These are phyloP conservation scores for Pestalotiopsis sp. DNA, from an alignment of 2,329 filamentous ascomycete genomes.

Conservation along the genomic window DNA sequence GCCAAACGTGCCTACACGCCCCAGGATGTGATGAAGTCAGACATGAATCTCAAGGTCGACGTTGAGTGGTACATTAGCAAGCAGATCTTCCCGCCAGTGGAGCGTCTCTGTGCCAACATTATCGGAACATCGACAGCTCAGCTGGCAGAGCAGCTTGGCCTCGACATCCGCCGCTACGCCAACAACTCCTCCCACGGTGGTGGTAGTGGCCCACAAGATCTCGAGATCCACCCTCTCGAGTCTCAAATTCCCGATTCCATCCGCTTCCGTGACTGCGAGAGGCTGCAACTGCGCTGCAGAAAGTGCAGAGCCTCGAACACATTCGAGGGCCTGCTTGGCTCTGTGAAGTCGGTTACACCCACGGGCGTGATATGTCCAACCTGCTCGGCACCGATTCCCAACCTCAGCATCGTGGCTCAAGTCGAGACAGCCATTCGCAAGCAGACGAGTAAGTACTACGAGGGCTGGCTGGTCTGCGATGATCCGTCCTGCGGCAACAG, in stretches of 20 bases:
- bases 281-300: conserved; percentile 79
- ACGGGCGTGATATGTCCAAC: conserved; percentile 74
- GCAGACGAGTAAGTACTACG: conserved; percentile 84
- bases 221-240: conserved; percentile 87
- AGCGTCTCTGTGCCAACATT: conserved; percentile 96
- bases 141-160: conserved; percentile 88
- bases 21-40: conserved; percentile 79
- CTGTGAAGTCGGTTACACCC: conserved; percentile 37
- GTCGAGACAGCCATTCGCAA: conserved; percentile 81
- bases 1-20: conserved; percentile 89
- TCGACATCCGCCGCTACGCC: conserved; percentile 87
- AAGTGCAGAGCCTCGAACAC: conserved; percentile 71
- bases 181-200: conserved; percentile 46
- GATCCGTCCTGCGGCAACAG: conserved; percentile 84
- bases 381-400: conserved; percentile 68
- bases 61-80: conserved; percentile 99
- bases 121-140: conserved; percentile 87
- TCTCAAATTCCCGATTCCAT: conserved; percentile 91
- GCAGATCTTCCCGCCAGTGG: conserved; percentile 96
- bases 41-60: conserved; percentile 78
- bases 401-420: conserved; percentile 80
- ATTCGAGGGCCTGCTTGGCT: conserved; percentile 73
- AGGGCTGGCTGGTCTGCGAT: conserved; percentile 88
- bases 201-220: conserved; percentile 50
- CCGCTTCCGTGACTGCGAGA: conserved; percentile 80